These are phyloP conservation scores for Nemania sp. DNA, from an alignment of 2,329 filamentous ascomycete species.

Conservation along the genomic window DNA sequence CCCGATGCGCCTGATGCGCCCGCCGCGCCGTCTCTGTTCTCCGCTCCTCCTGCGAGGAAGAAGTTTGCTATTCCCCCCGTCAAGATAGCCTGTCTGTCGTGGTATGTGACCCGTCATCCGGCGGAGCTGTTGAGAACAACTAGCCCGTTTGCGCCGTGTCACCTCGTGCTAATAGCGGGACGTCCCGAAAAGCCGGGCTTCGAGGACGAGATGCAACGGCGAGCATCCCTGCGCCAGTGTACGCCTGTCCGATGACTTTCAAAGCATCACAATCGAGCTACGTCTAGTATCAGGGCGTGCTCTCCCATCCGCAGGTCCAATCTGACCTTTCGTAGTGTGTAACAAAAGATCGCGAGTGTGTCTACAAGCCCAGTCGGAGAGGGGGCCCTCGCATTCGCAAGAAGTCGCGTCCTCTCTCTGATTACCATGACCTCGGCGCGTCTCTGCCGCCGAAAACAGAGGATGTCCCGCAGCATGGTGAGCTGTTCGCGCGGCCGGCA, in stretches of 20 bases:
- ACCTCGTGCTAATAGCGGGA: conserved; percentile 27
- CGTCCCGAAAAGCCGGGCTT: conserved; percentile 44
- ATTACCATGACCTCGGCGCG: conserved; percentile 35
- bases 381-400: conserved; percentile 49
- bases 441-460: conserved; percentile 36
- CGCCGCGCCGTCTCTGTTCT: conserved; percentile 30
- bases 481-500: conserved; percentile 25
- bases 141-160: conserved; percentile 21
- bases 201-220: conserved; percentile 52
- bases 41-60: conserved; percentile 36
- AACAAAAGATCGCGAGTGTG: conserved; percentile 46
- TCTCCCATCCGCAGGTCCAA: conserved; percentile 9
- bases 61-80: conserved; percentile 53
- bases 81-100: conserved; percentile 54
- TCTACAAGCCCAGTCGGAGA: conserved; percentile 48
- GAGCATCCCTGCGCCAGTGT: conserved; percentile 49
- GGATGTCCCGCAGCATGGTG: conserved; percentile 40
- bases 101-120: conserved; percentile 43
- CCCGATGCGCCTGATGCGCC: conserved; percentile 19
- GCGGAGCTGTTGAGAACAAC: conserved; percentile 7
- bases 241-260: conserved; percentile 31
- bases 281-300: conserved; percentile 11
- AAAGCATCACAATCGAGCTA: conserved; percentile 3
- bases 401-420: conserved; percentile 39
- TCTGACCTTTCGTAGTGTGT: conserved; percentile 42